Conservation (phyloP, 176 grass and related monocot genomes). For the Lolium rigidum region DNA sequence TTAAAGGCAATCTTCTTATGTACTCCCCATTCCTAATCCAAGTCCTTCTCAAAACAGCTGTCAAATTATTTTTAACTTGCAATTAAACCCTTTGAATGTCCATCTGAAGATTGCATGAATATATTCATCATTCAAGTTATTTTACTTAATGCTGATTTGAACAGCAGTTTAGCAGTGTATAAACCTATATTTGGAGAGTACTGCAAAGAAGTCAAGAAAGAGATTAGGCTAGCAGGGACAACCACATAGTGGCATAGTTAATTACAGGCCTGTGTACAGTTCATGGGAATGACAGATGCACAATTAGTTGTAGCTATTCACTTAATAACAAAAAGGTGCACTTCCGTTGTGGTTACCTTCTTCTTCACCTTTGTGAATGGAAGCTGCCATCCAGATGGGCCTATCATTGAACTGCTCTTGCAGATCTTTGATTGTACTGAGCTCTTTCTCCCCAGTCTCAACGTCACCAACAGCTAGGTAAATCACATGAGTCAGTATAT, state of each 20-base stretch:
- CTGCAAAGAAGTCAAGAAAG: not conserved
- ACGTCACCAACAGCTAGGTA: constrained; percentile 71
- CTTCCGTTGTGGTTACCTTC: constrained; percentile 54
- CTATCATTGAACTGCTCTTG: constrained; percentile 56
- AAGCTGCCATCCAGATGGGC: constrained; percentile 83
- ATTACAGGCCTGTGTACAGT: constrained; percentile 1
- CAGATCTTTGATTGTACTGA: constrained; percentile 62
- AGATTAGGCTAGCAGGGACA: not conserved
- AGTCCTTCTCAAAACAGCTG: not conserved
- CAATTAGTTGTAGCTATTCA: not conserved
- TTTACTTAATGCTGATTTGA: constrained; percentile 27
- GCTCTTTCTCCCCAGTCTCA: constrained; percentile 53
- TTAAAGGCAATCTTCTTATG: not conserved
- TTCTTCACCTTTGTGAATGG: constrained; percentile 91
- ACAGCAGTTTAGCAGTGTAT: not conserved
- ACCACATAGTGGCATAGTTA: not conserved
- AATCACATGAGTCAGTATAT: constrained; percentile 34
- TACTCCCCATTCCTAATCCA: not conserved
- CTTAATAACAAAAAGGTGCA: constrained; percentile 20
- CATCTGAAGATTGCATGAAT: constrained; percentile 13
- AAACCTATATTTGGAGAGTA: constrained; percentile 9
- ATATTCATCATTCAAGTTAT: constrained; percentile 2
- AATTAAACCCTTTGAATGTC: not conserved
- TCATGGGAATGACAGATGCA: constrained; percentile 4
- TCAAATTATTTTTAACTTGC: constrained; percentile 2